Evolutionary conservation across 352 stramenopile species (phyloP).

Genomic region (Globisporangium camurandrum): DNA sequence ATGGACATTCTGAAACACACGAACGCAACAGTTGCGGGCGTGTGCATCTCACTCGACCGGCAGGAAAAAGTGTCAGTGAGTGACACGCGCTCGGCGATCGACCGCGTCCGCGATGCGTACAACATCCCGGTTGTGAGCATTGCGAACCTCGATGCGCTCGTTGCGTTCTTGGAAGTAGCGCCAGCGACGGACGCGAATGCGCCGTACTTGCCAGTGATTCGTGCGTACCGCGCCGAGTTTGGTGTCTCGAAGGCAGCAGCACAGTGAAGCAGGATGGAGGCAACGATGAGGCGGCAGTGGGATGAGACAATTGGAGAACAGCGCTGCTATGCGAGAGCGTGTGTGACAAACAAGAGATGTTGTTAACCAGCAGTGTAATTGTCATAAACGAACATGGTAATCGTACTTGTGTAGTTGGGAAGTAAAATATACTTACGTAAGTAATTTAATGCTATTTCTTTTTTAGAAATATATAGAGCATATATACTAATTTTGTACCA

Average conservation of each 20-base stretch:
- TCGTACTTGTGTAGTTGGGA: too few relatives aligned
- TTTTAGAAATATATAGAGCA: too few relatives aligned
- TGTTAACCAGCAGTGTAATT: too few relatives aligned
- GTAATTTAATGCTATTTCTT: too few relatives aligned
- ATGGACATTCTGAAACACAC: constrained; percentile 87
- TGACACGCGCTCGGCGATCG: constrained; percentile 91
- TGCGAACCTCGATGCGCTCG: constrained; percentile 89
- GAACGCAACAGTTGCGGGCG: constrained; percentile 90
- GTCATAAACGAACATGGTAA: too few relatives aligned
- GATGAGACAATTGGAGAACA: too few relatives aligned
- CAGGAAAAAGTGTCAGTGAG: constrained; percentile 94
- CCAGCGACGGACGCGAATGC: constrained; percentile 39
- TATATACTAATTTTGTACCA: too few relatives aligned
- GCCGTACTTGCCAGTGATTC: constrained; percentile 62
- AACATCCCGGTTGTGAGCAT: constrained; percentile 92
- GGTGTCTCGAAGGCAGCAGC: constrained; percentile 43
- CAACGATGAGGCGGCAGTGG: too few relatives aligned
- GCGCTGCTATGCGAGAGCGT: too few relatives aligned
- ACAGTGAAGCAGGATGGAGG: too few relatives aligned
- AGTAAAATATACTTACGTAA: too few relatives aligned
- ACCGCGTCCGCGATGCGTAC: constrained; percentile 88
- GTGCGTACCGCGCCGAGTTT: constrained; percentile 67
- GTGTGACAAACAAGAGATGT: too few relatives aligned
- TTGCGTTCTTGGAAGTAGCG: constrained; percentile 75
- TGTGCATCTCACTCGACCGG: constrained; percentile 97